A percentile compares a stretch with the other conserved stretches of the same genome.
Conservation (phyloP, 2,329 filamentous ascomycete genomes). For the Chrysoporthe cubensis region DNA sequence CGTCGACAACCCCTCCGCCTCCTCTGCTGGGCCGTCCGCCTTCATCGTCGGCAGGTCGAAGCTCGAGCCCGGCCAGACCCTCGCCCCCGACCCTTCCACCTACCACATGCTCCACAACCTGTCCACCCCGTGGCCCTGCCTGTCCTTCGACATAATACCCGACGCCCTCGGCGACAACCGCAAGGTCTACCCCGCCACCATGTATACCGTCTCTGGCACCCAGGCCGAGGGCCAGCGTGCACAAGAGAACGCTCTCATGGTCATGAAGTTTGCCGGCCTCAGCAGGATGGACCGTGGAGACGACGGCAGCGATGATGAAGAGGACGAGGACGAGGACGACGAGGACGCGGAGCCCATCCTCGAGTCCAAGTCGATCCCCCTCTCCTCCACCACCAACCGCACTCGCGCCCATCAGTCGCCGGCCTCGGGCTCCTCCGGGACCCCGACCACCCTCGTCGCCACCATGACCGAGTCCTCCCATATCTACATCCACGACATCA, state of each 20-base stretch:
- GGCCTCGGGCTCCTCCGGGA: slow-evolving; percentile 68
- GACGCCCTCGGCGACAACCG: slow-evolving; percentile 87
- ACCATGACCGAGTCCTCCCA: slow-evolving; percentile 90
- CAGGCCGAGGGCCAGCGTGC: slow-evolving; percentile 78
- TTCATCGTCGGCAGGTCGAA: slow-evolving; percentile 96
- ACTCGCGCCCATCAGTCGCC: slow-evolving; percentile 85
- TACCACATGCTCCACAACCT: slow-evolving; percentile 98
- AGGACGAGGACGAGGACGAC: slow-evolving; percentile 74
- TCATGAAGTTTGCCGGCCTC: slow-evolving; percentile 94
- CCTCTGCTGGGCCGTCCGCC: slow-evolving; percentile 65
- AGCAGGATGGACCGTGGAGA: slow-evolving; percentile 78
- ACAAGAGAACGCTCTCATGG: slow-evolving; percentile 90
- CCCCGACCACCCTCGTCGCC: slow-evolving; percentile 83
- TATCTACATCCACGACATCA: slow-evolving; percentile 92
- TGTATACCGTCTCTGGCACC: slow-evolving; percentile 93
- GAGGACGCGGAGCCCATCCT: slow-evolving; percentile 87
- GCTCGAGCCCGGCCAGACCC: slow-evolving; percentile 85
- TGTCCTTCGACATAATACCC: slow-evolving; percentile 90
- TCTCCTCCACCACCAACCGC: slow-evolving; percentile 88
- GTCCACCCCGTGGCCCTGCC: slow-evolving; percentile 93
- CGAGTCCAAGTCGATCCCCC: slow-evolving; percentile 86
- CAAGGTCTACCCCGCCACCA: slow-evolving; percentile 90
- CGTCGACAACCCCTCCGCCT: slow-evolving; percentile 59
- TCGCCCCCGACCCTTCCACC: slow-evolving; percentile 88
- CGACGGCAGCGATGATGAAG: slow-evolving; percentile 69